A percentile compares a stretch with the other conserved stretches of the same genome.
Conservation (phyloP, 2,329 filamentous ascomycete genomes). For the Colletotrichum godetiae region DNA sequence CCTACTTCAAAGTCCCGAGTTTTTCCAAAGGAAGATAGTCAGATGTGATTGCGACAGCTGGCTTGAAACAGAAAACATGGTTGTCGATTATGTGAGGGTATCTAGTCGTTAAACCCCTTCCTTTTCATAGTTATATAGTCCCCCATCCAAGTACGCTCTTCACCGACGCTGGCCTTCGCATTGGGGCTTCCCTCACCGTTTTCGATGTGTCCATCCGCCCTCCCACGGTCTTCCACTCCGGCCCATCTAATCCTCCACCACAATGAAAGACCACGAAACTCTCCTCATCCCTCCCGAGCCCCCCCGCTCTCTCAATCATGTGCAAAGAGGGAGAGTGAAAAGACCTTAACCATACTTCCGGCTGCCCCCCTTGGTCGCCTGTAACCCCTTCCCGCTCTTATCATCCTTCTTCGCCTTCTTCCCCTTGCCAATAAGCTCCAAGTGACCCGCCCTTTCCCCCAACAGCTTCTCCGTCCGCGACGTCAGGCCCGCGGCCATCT, state of each 20-base stretch:
- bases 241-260: too few species aligned
- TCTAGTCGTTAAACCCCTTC: constrained; percentile 12
- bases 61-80: constrained; percentile 13
- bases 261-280: too few species aligned
- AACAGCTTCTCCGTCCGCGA: constrained; percentile 68
- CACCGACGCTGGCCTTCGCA: background rate
- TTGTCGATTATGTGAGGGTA: constrained; percentile 23
- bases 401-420: constrained; percentile 57
- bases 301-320: too few species aligned
- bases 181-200: background rate
- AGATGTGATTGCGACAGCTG: background rate
- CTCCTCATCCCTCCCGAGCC: too few species aligned
- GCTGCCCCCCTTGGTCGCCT: constrained; percentile 57
- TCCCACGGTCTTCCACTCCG: background rate
- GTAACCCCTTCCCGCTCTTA: constrained; percentile 40
- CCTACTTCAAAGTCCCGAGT: too few species aligned
- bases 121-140: background rate
- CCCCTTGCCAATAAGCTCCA: constrained; percentile 69
- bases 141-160: background rate
- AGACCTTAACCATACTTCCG: constrained; percentile 65
- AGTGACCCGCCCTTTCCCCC: constrained; percentile 68
- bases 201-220: background rate
- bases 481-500: constrained; percentile 65
- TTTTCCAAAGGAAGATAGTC: too few species aligned
- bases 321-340: too few species aligned